Evolutionary conservation across 2,329 filamentous ascomycete species (phyloP), one percentile per base, ranked within the genome.

Genomic region (Arthrobotrys conoides): DNA sequence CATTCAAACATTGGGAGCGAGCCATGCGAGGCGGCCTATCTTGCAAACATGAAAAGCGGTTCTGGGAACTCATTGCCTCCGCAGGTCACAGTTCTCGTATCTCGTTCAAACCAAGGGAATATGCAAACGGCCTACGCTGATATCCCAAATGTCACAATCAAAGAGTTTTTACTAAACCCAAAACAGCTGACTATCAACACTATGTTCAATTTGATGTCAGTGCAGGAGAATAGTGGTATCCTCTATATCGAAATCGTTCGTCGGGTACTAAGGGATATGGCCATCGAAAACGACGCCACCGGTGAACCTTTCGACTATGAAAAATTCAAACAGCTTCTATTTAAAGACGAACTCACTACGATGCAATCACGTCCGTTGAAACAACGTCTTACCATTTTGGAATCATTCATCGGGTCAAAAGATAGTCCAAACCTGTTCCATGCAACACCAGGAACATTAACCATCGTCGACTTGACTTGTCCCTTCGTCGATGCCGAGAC

Each of bases 391-490:
- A 80, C 81, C 12, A 33, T 82, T 16, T 48, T 83, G 48, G 82
- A 83, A 46, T 82, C 80, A 3, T 82, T 83, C 63, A 70, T 82
- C 22, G 75, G 59, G 20, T 20, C 71, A 41, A 69, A 82, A 46
- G 59, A 76, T 36, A 76, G 66, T 55, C 61, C 69, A 2, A 63
- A 70, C 27, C 80, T 67, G 48, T 78, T 79, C 41, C 70, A 71
- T 36, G 55, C 48, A 3, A 68, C 85, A 63, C 84, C 87, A 0
- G 89, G 89, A 0, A 84, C 85, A 10, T 83, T 92, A 0, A 92
- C 89, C 0, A 91, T 93, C 59, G 85, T 94, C 5, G 92, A 96
- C 81, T 85, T 96, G 0, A 92, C 89, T 0, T 93, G 91, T 82
- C 90, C 91, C 0, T 93, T 91, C 80, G 86, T 94, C 4, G 90